Evolutionary conservation across 2,329 filamentous ascomycete species (phyloP).

Genomic region (Penicillium corylophilum): DNA sequence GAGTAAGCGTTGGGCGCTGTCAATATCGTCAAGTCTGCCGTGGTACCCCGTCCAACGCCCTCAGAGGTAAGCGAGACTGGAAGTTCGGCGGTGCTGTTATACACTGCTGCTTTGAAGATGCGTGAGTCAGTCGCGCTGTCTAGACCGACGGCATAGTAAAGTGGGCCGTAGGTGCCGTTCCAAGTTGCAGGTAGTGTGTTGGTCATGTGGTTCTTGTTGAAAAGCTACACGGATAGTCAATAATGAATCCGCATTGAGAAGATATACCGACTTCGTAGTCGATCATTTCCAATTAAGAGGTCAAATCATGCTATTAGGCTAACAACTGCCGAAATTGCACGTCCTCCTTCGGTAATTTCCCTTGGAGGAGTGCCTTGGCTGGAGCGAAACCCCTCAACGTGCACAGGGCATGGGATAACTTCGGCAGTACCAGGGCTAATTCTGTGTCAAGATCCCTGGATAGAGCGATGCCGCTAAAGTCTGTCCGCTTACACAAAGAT

Average conservation of each 20-base stretch:
- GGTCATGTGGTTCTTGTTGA: conserved; percentile 47
- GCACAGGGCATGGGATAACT: conserved; percentile 2
- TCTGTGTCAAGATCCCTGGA: background rate
- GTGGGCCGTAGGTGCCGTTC: conserved; percentile 40
- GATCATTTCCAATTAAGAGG: conserved; percentile 5
- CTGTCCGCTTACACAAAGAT: no score
- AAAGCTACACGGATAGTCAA: conserved; percentile 27
- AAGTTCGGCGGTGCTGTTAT: conserved; percentile 46
- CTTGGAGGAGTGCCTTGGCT: conserved; percentile 14
- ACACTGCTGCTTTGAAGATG: conserved; percentile 51
- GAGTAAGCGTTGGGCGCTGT: conserved; percentile 35
- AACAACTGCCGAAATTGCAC: conserved; percentile 4
- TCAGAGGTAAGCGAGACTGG: conserved; percentile 38
- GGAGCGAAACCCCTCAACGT: background rate
- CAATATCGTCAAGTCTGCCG: conserved; percentile 43
- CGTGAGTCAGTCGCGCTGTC: conserved; percentile 36
- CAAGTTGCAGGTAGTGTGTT: conserved; percentile 45
- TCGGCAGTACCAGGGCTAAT: conserved; percentile 6
- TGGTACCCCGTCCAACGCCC: conserved; percentile 32
- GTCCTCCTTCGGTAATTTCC: conserved; percentile 13
- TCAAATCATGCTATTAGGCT: background rate
- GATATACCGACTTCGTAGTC: no score
- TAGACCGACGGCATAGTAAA: conserved; percentile 49
- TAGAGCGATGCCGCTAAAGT: no score
- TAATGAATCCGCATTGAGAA: no score